Evolutionary conservation across 2,329 filamentous ascomycete genomes (phyloP), one percentile per base, ranked within the genome.

Genomic region (Neonectria faginata): DNA sequence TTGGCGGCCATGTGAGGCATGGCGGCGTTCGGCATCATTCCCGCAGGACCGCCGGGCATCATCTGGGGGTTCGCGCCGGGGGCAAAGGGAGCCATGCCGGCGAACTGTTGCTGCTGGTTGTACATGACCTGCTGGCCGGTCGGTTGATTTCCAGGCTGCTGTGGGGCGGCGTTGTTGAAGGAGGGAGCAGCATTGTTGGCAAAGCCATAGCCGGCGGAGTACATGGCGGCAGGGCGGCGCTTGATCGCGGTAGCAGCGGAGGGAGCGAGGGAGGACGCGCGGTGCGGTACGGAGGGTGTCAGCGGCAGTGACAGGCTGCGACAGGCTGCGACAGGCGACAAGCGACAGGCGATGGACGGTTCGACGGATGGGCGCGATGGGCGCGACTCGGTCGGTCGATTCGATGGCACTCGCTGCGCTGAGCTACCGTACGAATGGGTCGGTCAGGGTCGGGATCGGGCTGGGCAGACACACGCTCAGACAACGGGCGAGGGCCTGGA

Each of bases 1-100:
- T 88, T 88, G 68, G 83, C 78, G 69, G 81, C 80, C 85, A 88
- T 88, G 75, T 86, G 85, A 68, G 82, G 83, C 85, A 88, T 87
- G 74, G 79, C 84, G 71, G 85, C 78, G 75, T 84, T 88, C 79
- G 86, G 87, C 87, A 90, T 89, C 86, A 90, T 89, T 74, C 83
- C 86, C 78, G 81, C 83, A 79, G 84, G 82, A 44, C 83, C 84
- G 68, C 80, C 82, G 54, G 81, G 79, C 82, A 87, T 87, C 84
- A 88, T 86, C 77, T 85, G 79, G 57, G 82, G 79, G 69, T 85
- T 86, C 57, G 83, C 82, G 68, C 80, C 83, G 52, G 82, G 82
- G 54, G 81, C 81, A 70, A 86, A 88, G 67, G 79, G 79, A 58
- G 79, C 80, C 84, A 88, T 87, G 72, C 77, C 78, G 57, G 83